phyloP scores from a whole-genome alignment of 73 alveolate genomes.

The Symbiodinium pilosum region DNA sequence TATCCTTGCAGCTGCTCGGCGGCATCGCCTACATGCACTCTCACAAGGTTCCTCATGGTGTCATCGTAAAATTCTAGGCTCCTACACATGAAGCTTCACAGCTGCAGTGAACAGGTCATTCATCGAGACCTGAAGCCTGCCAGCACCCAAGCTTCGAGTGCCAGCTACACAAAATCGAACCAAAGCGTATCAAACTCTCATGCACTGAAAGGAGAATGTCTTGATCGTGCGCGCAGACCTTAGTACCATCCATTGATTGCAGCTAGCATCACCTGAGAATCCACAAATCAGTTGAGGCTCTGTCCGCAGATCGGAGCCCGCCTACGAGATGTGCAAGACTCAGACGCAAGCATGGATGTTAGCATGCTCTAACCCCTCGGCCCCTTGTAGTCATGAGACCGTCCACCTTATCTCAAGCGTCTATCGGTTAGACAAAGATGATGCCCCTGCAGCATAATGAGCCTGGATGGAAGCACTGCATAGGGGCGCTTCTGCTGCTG shows the following conservation, averaged over 20 bases:
- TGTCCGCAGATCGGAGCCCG: conserved; percentile 50
- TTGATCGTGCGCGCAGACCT: conserved; percentile 44
- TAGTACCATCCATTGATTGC: no score
- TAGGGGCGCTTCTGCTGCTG: conserved; percentile 33
- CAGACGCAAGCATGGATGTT: neutral
- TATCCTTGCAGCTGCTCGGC: conserved; percentile 46
- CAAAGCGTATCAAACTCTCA: no score
- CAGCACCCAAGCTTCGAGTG: neutral
- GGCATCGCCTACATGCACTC: conserved; percentile 76
- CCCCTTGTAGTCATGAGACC: neutral
- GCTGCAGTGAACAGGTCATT: conserved; percentile 7
- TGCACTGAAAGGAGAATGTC: conserved; percentile 36
- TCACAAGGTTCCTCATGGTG: conserved; percentile 37
- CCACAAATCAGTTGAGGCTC: neutral
- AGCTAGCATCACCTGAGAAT: no score
- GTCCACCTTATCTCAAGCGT: no score
- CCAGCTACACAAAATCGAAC: no score
- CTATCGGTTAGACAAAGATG: neutral
- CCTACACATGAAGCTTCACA: neutral
- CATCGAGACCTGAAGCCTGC: conserved; percentile 74
- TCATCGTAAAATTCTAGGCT: neutral
- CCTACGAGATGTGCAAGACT: conserved; percentile 14
- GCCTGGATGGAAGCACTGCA: neutral
- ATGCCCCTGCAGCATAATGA: neutral
- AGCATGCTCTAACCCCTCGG: neutral